These are phyloP conservation scores for Durusdinium trenchii DNA, from an alignment of 73 alveolate species.

Conservation along the genomic window DNA sequence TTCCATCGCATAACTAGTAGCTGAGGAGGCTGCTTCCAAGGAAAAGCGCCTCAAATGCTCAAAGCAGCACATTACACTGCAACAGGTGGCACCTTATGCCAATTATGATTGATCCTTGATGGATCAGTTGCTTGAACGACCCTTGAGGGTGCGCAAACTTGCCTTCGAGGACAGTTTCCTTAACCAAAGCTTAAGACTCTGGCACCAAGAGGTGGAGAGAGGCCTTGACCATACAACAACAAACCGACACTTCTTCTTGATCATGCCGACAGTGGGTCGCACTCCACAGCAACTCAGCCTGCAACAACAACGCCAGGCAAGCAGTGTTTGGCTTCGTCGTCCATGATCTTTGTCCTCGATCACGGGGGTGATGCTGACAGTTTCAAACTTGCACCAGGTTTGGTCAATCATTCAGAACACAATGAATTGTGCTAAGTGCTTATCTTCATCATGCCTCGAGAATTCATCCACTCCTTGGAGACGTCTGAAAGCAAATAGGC, in stretches of 20 bases:
- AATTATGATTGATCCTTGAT: no score
- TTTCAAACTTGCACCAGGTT: background rate
- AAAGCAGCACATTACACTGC: no score
- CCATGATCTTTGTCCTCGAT: constrained; percentile 74
- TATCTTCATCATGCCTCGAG: constrained; percentile 71
- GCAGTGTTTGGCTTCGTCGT: constrained; percentile 63
- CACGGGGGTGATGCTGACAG: background rate
- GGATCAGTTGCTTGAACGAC: no score
- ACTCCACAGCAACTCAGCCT: background rate
- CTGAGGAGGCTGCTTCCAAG: no score
- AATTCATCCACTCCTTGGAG: constrained; percentile 69
- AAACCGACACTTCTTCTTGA: background rate
- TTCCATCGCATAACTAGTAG: no score
- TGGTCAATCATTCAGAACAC: background rate
- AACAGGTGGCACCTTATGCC: no score
- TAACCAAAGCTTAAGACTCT: no score
- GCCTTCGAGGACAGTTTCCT: no score
- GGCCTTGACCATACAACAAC: no score
- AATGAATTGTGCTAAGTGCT: background rate
- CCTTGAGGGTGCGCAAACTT: no score
- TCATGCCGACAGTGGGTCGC: background rate
- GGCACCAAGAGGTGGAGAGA: no score
- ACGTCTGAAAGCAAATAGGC: background rate
- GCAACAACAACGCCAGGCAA: constrained; percentile 32
- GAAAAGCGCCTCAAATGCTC: no score